Evolutionary conservation across 495 filamentous ascomycete species (phyloP), one percentile per base, ranked within the genome.

Genomic region (Aeminium ludgeri): DNA sequence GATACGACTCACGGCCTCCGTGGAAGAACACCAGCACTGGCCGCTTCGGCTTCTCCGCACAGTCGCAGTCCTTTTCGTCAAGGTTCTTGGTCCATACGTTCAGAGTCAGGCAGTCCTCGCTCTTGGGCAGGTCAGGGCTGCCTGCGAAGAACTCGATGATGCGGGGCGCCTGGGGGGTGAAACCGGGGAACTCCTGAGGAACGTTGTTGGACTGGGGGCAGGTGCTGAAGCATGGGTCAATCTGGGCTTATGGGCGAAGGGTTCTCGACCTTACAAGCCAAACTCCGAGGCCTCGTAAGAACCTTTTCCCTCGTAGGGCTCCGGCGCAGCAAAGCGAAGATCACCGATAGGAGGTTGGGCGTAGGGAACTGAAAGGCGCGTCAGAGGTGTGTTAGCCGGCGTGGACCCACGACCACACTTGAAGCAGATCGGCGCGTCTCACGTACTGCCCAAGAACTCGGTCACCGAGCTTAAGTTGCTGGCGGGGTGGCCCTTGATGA

Each of bases 11-110:
- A n/a, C 65, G 70, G 15, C 78, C 76, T 20, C 76, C 80, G 45
- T 65, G 76, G 43, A 82, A 78, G 71, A 74, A 81, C 11, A 80
- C 63, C 30, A 81, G 50, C 11, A 81, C 72, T 0, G 78, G 76
- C 3, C n/a, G n/a, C n/a, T n/a, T 65, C 15, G 68, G 72, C 11
- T 71, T 76, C 0, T 60, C 52, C 8, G 77, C 75, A 17, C 76
- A 65, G n/a, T n/a, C n/a, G n/a, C n/a, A n/a, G n/a, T n/a, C n/a
- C n/a, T 10, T 66, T 58, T 19, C 49, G 41, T 32, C 32, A 16
- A 16, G 15, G 10, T 34, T 16, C 10, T 56, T 59, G 7, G 59
- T 53, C 62, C 64, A 68, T 6, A 81, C 65, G 46, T 75, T 74
- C 38, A 82, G 49, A 13, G 60, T 74, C 19, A 81, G 60, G 43